Evolutionary conservation across 805 yeast genomes (phyloP).

Genomic region (Dipodascus albidus): DNA sequence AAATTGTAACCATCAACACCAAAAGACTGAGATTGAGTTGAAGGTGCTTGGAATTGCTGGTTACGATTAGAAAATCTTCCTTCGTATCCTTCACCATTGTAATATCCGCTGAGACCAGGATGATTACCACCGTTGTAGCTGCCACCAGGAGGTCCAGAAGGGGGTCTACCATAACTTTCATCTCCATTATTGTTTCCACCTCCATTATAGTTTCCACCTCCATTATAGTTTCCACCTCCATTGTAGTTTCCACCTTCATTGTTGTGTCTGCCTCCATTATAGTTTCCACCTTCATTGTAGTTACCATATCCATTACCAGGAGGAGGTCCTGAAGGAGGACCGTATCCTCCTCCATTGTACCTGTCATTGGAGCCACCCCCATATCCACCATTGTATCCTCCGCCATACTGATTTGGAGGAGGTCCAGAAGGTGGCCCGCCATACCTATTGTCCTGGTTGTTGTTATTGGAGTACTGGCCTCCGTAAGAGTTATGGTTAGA

Average conservation of each 20-base stretch:
- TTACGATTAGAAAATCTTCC: neutral
- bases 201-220: too few relatives aligned
- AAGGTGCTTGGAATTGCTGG: constrained; percentile 11
- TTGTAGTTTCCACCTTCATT: too few relatives aligned
- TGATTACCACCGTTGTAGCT: neutral
- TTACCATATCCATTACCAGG: constrained; percentile 8
- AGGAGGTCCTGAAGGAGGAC: constrained; percentile 21
- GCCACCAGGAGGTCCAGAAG: constrained; percentile 6
- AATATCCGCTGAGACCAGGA: constrained; percentile 7
- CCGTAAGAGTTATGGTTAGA: constrained; percentile 24
- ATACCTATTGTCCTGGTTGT: neutral
- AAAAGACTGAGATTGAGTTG: constrained; percentile 22
- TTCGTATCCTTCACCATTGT: constrained; percentile 2
- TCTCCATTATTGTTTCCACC: too few relatives aligned
- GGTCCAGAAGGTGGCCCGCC: constrained; percentile 22
- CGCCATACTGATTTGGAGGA: constrained; percentile 18
- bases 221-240: too few relatives aligned
- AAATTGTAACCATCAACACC: constrained; percentile 28
- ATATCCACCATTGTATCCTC: constrained; percentile 9
- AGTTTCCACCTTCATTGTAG: constrained; percentile 4
- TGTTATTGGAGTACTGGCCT: constrained; percentile 9
- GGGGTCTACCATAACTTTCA: constrained; percentile 9
- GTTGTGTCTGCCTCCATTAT: constrained; percentile 13
- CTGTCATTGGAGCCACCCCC: constrained; percentile 6
- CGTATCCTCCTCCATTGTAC: constrained; percentile 10